Evolutionary conservation across 2,329 filamentous ascomycete genomes (phyloP).

Genomic region (Incumbomyces lentus): DNA sequence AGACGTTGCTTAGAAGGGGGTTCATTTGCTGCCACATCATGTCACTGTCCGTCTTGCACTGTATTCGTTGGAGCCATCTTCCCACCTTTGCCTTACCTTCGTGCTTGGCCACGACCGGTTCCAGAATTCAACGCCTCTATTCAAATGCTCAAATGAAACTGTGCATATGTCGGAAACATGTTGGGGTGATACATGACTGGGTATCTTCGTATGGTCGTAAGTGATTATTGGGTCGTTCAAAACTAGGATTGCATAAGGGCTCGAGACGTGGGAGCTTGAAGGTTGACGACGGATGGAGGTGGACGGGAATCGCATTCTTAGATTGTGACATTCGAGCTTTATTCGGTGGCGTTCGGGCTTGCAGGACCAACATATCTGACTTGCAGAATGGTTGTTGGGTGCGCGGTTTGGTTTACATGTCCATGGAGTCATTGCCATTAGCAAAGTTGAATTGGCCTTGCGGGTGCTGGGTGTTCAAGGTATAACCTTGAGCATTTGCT

Average conservation of each 20-base stretch:
- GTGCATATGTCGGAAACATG: constrained; percentile 7
- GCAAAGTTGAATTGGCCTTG: constrained; percentile 90
- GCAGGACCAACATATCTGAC: background rate
- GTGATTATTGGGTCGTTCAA: constrained; percentile 6
- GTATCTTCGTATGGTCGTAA: constrained; percentile 37
- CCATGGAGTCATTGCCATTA: constrained; percentile 61
- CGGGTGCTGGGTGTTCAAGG: constrained; percentile 52
- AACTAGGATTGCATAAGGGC: too few relatives aligned
- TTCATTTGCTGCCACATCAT: background rate
- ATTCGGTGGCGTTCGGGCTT: too few relatives aligned
- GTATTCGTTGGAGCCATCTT: background rate
- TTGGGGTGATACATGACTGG: constrained; percentile 36
- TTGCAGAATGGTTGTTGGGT: constrained; percentile 9
- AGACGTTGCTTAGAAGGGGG: background rate
- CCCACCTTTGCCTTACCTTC: background rate
- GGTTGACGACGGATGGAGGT: too few relatives aligned
- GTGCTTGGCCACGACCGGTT: background rate
- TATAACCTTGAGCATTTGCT: constrained; percentile 66
- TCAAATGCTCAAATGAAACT: constrained; percentile 5
- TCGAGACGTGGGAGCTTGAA: too few relatives aligned
- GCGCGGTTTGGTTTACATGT: constrained; percentile 46
- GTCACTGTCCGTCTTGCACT: background rate
- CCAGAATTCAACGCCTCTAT: constrained; percentile 7
- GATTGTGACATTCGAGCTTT: background rate
- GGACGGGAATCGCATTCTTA: background rate